A percentile compares a stretch with the other conserved stretches of the same genome.
Conservation (phyloP, 1,284 basidiomycete genomes). For the Tilletia setariae region DNA sequence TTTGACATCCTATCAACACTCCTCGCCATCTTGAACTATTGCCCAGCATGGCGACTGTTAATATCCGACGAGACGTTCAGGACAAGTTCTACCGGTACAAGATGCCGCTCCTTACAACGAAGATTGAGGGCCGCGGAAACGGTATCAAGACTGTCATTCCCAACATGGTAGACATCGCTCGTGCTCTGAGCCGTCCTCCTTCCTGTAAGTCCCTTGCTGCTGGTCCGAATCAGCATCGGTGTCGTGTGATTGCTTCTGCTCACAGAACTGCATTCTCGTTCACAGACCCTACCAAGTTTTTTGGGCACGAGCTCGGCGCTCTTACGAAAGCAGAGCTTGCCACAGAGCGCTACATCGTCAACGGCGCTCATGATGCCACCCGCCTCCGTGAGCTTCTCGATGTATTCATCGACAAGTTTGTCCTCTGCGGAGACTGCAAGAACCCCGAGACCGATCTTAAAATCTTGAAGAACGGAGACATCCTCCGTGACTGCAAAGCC, state of each 20-base stretch:
- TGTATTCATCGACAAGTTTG: conserved; percentile 90
- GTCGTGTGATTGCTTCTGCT: neutral
- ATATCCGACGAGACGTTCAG: conserved; percentile 98
- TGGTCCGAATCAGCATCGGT: neutral
- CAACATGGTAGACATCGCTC: conserved; percentile 97
- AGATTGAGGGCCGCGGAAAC: conserved; percentile 98
- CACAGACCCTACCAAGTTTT: conserved; percentile 94
- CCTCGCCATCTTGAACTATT: neutral
- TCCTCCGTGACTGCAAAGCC: conserved; percentile 95
- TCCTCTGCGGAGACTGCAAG: conserved; percentile 95
- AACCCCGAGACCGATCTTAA: conserved; percentile 98
- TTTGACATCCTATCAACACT: too few relatives aligned
- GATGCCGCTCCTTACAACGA: conserved; percentile 92
- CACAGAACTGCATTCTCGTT: neutral
- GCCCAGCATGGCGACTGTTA: conserved; percentile 67
- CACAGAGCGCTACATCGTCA: conserved; percentile 97
- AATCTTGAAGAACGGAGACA: conserved; percentile 74
- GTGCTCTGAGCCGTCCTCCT: conserved; percentile 89
- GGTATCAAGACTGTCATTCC: conserved; percentile 82
- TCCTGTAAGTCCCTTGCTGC: conserved; percentile 60
- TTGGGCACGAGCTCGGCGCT: conserved; percentile 96
- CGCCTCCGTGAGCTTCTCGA: conserved; percentile 94
- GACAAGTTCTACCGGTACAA: conserved; percentile 64
- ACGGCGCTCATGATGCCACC: conserved; percentile 87
- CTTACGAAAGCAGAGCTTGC: conserved; percentile 95